Evolutionary conservation across 306 rosid genomes (phyloP).

Genomic region (Vigna reflexopilosa): DNA sequence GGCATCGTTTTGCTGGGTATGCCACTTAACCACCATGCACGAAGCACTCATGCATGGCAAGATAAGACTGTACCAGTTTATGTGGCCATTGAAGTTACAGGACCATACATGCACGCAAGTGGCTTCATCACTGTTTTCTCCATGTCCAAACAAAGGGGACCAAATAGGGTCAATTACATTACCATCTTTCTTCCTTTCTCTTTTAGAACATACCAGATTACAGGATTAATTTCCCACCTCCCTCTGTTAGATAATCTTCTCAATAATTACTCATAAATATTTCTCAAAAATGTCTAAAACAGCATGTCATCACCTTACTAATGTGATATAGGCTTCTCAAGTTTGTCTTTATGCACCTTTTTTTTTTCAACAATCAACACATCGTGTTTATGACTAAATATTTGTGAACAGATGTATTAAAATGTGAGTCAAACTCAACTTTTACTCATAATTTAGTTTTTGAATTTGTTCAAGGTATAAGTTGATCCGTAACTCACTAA

Average conservation of each 20-base stretch:
- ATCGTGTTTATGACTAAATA: no score
- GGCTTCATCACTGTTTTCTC: slow-evolving; percentile 40
- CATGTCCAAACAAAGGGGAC: slow-evolving; percentile 52
- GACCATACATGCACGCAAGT: slow-evolving; percentile 54
- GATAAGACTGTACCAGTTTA: slow-evolving; percentile 33
- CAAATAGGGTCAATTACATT: slow-evolving; percentile 58
- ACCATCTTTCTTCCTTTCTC: slow-evolving; percentile 37
- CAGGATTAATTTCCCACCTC: slow-evolving; percentile 22
- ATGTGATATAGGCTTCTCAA: no score
- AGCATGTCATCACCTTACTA: no score
- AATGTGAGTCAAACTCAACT: no score
- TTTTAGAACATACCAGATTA: background rate
- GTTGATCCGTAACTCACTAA: no score
- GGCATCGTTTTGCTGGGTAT: slow-evolving; percentile 48
- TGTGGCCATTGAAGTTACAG: slow-evolving; percentile 46
- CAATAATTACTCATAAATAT: background rate
- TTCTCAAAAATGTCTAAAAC: no score
- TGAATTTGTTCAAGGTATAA: no score
- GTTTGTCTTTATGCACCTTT: no score
- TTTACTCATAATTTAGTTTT: no score
- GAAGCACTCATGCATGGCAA: slow-evolving; percentile 41
- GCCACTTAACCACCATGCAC: slow-evolving; percentile 81
- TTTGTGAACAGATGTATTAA: no score
- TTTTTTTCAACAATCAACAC: no score
- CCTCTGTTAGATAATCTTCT: slow-evolving; percentile 2